These are phyloP conservation scores for Candida pseudoviswanathii DNA, from an alignment of 1,139 yeast species.

Conservation along the genomic window DNA sequence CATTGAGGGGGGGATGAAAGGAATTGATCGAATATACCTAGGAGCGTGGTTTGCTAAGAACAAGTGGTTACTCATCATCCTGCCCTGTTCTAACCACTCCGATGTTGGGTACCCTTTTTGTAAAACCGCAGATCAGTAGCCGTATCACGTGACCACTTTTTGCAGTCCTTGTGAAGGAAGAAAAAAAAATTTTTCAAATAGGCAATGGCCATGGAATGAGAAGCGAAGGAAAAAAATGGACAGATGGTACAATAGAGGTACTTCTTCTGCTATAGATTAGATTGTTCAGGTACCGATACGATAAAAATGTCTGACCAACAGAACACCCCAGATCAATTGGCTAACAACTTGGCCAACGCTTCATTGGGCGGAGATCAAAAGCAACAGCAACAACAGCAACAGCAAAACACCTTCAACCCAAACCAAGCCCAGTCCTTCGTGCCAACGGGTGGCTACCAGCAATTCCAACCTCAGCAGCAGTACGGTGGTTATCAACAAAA, in stretches of 20 bases:
- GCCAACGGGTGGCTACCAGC: conserved; percentile 22
- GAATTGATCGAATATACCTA: too few relatives aligned
- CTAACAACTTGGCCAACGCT: conserved; percentile 56
- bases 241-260: background rate
- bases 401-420: conserved; percentile 14
- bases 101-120: background rate
- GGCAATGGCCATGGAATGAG: conserved; percentile 1
- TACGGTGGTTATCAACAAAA: conserved; percentile 26
- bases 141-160: background rate
- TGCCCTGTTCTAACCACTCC: background rate
- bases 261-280: background rate
- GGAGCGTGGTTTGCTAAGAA: too few relatives aligned
- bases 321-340: conserved; percentile 53
- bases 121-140: background rate
- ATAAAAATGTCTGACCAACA: conserved; percentile 47
- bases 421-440: conserved; percentile 12
- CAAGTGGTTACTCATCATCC: too few relatives aligned
- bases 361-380: conserved; percentile 31
- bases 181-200: conserved; percentile 2
- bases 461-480: conserved; percentile 17
- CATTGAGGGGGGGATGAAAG: too few relatives aligned
- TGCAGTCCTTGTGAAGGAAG: background rate
- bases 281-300: background rate
- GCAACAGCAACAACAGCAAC: conserved; percentile 20
- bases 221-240: background rate